phyloP scores from a whole-genome alignment of 805 yeast species.

The Ogataea pilisensis region DNA sequence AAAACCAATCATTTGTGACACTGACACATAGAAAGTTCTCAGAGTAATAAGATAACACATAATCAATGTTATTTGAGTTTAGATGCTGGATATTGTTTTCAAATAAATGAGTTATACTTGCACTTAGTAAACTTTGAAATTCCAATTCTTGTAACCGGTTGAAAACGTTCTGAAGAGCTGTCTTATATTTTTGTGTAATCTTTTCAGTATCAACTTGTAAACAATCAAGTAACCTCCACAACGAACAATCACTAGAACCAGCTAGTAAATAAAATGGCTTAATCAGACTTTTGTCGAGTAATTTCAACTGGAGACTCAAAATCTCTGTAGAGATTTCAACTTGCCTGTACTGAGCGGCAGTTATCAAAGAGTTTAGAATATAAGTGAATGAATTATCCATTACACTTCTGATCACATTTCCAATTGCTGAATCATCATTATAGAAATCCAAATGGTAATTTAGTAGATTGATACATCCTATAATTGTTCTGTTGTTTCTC shows the following conservation, averaged over 20 bases:
- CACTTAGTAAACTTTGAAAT: slow-evolving; percentile 4
- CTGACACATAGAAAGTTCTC: slow-evolving; percentile 52
- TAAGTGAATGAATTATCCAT: slow-evolving; percentile 13
- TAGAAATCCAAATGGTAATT: slow-evolving; percentile 12
- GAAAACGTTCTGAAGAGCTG: slow-evolving; percentile 7
- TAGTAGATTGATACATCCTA: slow-evolving; percentile 21
- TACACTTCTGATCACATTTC: slow-evolving; percentile 14
- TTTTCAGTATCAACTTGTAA: neutral
- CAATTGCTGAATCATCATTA: slow-evolving; percentile 5
- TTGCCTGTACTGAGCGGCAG: slow-evolving; percentile 8
- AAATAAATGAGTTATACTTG: slow-evolving; percentile 15
- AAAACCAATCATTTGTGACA: slow-evolving; percentile 47
- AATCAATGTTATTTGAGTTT: slow-evolving; percentile 18
- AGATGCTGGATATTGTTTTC: slow-evolving; percentile 16
- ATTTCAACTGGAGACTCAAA: neutral
- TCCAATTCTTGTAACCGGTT: slow-evolving; percentile 16
- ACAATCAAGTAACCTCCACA: slow-evolving; percentile 14
- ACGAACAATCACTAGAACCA: slow-evolving; percentile 1
- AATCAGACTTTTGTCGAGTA: neutral
- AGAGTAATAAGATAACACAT: slow-evolving; percentile 45
- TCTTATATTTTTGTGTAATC: neutral
- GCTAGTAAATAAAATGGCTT: slow-evolving; percentile 7
- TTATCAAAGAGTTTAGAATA: slow-evolving; percentile 11
- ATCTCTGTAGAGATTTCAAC: slow-evolving; percentile 10
- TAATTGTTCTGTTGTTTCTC: slow-evolving; percentile 10